Base-by-base conservation (phyloP, 192 early-diverging fungal genomes). In the Backusella morwellensis region DNA sequence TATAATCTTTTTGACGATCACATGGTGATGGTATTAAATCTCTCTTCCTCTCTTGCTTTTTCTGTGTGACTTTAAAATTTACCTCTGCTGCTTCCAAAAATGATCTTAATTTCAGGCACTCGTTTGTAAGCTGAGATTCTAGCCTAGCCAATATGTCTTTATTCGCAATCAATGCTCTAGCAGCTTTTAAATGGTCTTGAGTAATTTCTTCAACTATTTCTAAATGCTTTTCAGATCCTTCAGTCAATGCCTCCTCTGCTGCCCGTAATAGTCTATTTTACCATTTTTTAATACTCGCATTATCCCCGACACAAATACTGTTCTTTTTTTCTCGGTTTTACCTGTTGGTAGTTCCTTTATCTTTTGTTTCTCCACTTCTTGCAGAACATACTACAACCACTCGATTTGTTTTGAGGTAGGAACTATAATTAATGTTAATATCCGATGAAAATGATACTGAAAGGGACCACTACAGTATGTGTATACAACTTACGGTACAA, bases 371-470 rank as follows among this genome's bases (percentile, higher is more conserved):
- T 23, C 92, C 92, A 87, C 91, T 93, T 86, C 94, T 91, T 29
- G 96, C 96, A 9, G 96, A 97, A 70, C 96, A 92, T 19, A 97
- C 95, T 19, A 96, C 92, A 35, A 93, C 84, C 42, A 91, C 88
- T 66, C 90, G 87, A 79, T 92, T 85, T 29, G 85, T 81, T 67
- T 89, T 84, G 34, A 92, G 77, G 35, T 70, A 82, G 7, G 81
- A 73, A 3, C 81, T 82, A 72, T 2, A 26, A 21, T 9, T n/a
- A 29, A 23, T 23, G 42, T 66, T 66, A 29, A 14, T 36, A 36
- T 19, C 21, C 3, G 15, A 72, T 6, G 23, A 41, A 32, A 32
- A 71, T 66, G 6, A 29, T 12, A 32, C 7, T 42, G 14, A 40
- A 66, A 38, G 29, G 42, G 9, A 8, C 17, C 2, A 35, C 34